A percentile compares a stretch with the other conserved stretches of the same genome.
Conservation (phyloP, 2,329 filamentous ascomycete species). For the Stagonosporopsis chrysanthemi region DNA sequence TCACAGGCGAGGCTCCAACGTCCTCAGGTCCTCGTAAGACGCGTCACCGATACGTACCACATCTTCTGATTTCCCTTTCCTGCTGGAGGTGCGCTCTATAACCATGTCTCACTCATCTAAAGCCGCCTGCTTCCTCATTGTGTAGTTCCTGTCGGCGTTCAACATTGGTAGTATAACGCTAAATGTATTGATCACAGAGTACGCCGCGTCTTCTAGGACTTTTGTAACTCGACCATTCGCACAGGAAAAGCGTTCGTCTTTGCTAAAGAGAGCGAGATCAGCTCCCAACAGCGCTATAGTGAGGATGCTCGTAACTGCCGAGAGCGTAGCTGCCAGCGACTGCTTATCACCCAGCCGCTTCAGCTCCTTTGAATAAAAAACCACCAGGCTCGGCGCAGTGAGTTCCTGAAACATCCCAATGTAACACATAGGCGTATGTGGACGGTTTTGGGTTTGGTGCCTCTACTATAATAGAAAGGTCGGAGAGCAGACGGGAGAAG, state of each 20-base stretch:
- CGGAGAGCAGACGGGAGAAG: no score
- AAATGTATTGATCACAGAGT: not conserved
- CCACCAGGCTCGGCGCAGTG: not conserved
- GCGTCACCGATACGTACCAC: not conserved
- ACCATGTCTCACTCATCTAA: not conserved
- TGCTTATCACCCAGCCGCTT: not conserved
- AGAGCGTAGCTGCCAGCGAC: not conserved
- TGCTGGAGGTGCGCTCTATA: not conserved
- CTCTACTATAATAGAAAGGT: no score
- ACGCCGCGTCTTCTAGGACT: not conserved
- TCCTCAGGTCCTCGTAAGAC: not conserved
- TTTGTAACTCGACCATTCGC: not conserved
- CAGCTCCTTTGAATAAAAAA: not conserved
- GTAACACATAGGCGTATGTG: no score
- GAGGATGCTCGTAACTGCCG: not conserved
- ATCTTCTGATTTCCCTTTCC: not conserved
- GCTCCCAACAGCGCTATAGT: not conserved
- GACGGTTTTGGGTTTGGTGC: no score
- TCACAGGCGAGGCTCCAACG: not conserved
- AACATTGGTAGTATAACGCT: not conserved
- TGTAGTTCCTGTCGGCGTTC: not conserved
- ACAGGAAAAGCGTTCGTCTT: not conserved
- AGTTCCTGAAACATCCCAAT: not conserved
- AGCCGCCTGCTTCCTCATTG: not conserved
- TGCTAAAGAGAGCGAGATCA: not conserved